A percentile compares a stretch with the other conserved stretches of the same genome.
Conservation (phyloP, 352 stramenopile species). For the Globisporangium echinulatum region DNA sequence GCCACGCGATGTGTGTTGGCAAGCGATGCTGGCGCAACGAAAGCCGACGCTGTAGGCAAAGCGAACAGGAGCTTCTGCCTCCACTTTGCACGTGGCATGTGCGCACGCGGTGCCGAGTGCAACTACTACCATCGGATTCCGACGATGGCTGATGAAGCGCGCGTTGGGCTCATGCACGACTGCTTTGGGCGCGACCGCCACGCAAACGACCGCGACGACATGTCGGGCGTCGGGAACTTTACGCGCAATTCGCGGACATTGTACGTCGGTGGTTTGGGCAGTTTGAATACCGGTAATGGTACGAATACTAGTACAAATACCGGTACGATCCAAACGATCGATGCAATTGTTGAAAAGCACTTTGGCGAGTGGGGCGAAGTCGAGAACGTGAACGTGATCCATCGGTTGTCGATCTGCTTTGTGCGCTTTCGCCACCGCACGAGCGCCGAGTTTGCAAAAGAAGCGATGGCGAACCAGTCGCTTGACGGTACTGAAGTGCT, state of each 20-base stretch:
- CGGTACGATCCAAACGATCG: constrained; percentile 16
- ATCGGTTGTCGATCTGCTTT: constrained; percentile 88
- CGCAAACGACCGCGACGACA: constrained; percentile 89
- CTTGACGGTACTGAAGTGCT: constrained; percentile 87
- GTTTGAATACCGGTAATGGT: constrained; percentile 15
- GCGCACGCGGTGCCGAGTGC: constrained; percentile 83
- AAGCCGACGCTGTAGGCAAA: constrained; percentile 83
- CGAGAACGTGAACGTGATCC: constrained; percentile 92
- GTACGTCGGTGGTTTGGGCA: constrained; percentile 86
- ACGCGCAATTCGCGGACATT: constrained; percentile 88
- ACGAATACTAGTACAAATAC: too few species aligned
- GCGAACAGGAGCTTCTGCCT: constrained; percentile 89
- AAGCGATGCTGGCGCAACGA: constrained; percentile 86
- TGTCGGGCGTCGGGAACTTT: constrained; percentile 90
- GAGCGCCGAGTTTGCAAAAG: constrained; percentile 79
- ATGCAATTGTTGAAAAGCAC: constrained; percentile 72
- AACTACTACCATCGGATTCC: constrained; percentile 90
- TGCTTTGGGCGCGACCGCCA: constrained; percentile 91
- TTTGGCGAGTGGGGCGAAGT: constrained; percentile 93
- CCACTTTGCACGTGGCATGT: constrained; percentile 91
- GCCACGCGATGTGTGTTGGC: constrained; percentile 82
- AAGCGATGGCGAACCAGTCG: constrained; percentile 89
- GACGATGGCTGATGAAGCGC: constrained; percentile 60
- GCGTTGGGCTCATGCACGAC: constrained; percentile 88
- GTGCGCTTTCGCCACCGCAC: constrained; percentile 79